These are phyloP conservation scores for Corynespora cassiicola DNA, from an alignment of 2,329 filamentous ascomycete genomes.

Conservation along the genomic window DNA sequence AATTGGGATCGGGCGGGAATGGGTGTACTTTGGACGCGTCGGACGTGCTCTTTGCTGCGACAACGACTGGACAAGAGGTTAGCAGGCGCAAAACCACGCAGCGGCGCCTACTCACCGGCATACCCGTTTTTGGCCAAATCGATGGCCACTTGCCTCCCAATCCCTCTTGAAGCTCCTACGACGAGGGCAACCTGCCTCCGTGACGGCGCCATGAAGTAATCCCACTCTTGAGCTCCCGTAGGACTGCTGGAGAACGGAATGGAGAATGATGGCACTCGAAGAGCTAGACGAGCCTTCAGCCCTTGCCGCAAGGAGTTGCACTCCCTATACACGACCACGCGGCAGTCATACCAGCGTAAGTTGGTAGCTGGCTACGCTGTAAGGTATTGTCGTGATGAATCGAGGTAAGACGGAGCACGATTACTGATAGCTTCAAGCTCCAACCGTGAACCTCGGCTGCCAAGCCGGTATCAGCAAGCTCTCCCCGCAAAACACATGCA, in stretches of 20 bases:
- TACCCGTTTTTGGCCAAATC: conserved; percentile 76
- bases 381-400: background rate
- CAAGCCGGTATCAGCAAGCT: conserved; percentile 15
- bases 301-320: too few species aligned
- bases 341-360: too few species aligned
- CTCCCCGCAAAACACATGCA: conserved; percentile 5
- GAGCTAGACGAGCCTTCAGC: conserved; percentile 2
- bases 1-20: conserved; percentile 81
- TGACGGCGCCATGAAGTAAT: conserved; percentile 14
- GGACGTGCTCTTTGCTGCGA: conserved; percentile 77
- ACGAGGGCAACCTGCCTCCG: conserved; percentile 69
- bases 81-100: too few species aligned
- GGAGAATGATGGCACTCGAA: too few species aligned
- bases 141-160: conserved; percentile 80
- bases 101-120: conserved; percentile 66
- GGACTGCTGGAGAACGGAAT: background rate
- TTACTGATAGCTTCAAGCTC: conserved; percentile 4
- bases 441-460: conserved; percentile 31
- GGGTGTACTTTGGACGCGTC: conserved; percentile 62
- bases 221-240: conserved; percentile 1
- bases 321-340: too few species aligned
- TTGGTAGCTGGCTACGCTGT: too few species aligned
- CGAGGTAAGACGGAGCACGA: background rate
- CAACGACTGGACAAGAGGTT: conserved; percentile 67
- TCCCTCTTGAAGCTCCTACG: conserved; percentile 79